A percentile compares a stretch with the other conserved stretches of the same genome.
These are phyloP conservation scores for Chaetomiaceae sp. DNA, from an alignment of 2,329 filamentous ascomycete species.

Conservation along the genomic window DNA sequence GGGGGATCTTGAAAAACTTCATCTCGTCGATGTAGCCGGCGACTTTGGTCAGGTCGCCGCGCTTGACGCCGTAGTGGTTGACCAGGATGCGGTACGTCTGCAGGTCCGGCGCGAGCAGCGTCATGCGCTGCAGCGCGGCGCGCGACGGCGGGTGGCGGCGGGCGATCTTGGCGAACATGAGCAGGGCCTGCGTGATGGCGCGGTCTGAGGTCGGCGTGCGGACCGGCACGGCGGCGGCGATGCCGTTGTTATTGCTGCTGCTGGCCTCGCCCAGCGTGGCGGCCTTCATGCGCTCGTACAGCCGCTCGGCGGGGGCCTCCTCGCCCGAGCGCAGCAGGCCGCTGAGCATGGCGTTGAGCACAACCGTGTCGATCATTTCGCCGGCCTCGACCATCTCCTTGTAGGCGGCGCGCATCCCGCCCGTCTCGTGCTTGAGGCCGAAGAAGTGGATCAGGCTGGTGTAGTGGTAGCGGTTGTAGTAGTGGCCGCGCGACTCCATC, in stretches of 20 bases:
- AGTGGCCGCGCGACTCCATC: conserved; percentile 65
- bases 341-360: conserved; percentile 81
- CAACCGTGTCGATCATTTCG: conserved; percentile 81
- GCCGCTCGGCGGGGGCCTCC: conserved; percentile 67
- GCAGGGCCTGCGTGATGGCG: conserved; percentile 51
- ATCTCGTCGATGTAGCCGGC: conserved; percentile 75
- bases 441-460: conserved; percentile 80
- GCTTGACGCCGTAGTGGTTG: conserved; percentile 62
- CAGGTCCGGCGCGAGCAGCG: conserved; percentile 68
- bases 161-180: conserved; percentile 53
- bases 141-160: conserved; percentile 53
- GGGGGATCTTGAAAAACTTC: conserved; percentile 60
- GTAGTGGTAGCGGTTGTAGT: conserved; percentile 73
- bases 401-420: conserved; percentile 72
- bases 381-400: conserved; percentile 76
- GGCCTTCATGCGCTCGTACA: conserved; percentile 81
- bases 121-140: conserved; percentile 52
- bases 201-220: conserved; percentile 45
- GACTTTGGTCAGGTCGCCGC: conserved; percentile 69
- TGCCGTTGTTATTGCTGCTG: not conserved
- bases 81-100: conserved; percentile 78
- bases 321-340: conserved; percentile 75
- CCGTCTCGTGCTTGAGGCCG: conserved; percentile 68
- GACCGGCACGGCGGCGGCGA: conserved; percentile 40
- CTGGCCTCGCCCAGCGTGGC: conserved; percentile 26